phyloP scores from a whole-genome alignment of 1,284 basidiomycete species.

The Neonothopanus nambi region DNA sequence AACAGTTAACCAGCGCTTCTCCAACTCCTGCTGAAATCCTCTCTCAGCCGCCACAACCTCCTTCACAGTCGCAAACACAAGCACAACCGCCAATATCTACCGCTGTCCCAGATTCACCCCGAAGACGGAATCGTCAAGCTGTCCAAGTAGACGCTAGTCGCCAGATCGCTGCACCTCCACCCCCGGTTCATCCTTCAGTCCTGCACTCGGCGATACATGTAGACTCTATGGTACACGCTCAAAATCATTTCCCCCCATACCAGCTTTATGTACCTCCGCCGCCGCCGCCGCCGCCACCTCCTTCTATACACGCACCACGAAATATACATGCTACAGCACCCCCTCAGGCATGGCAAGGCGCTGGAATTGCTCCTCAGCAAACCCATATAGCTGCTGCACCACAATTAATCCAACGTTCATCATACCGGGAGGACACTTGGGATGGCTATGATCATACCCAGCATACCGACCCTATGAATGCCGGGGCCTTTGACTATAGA shows the following conservation, averaged over 20 bases:
- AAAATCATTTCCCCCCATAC: constrained; percentile 44
- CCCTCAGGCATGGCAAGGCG: constrained; percentile 62
- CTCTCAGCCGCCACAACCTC: constrained; percentile 4
- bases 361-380: constrained; percentile 63
- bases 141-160: constrained; percentile 11
- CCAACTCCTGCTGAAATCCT: constrained; percentile 13
- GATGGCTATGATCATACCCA: constrained; percentile 45
- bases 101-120: constrained; percentile 2
- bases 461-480: constrained; percentile 44
- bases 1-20: background rate
- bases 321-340: constrained; percentile 41
- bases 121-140: constrained; percentile 9
- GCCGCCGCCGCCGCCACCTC: constrained; percentile 28
- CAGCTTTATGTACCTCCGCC: constrained; percentile 47
- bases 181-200: constrained; percentile 30
- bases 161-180: constrained; percentile 20
- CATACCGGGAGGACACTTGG: constrained; percentile 54
- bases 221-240: constrained; percentile 33
- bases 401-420: constrained; percentile 49
- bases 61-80: background rate
- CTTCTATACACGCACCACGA: constrained; percentile 16
- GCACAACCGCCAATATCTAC: background rate
- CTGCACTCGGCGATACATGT: constrained; percentile 33
- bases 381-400: constrained; percentile 53
- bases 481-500: constrained; percentile 52